Evolutionary conservation across 352 stramenopile species (phyloP), one percentile per base, ranked within the genome.

Genomic region (Pythium monospermum): DNA sequence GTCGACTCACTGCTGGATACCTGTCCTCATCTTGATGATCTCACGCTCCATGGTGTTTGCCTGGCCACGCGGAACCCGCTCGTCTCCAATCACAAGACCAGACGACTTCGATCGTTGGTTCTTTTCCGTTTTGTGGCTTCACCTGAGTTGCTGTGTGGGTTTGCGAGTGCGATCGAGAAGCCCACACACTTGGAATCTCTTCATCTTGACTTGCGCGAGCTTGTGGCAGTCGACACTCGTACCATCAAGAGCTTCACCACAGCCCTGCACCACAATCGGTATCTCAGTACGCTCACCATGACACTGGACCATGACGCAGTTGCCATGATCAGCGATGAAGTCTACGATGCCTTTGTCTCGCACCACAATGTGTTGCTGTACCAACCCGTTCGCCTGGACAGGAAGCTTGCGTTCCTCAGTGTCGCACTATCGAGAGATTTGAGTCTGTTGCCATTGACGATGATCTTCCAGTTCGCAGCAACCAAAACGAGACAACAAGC

Each of bases 221-320:
- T 59, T 4, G 8, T 21, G 23, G 18, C 39, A n/a, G 35, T 59
- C 1, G 27, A 28, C 13, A 43, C 46, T 16, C 33, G 48, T 3
- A 30, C 40, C 26, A 31, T 59, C 33, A 19, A 27, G 10, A 43
- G 30, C 15, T 38, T 52, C 4, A 47, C 21, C 16, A 25, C 41
- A 2, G 51, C 51, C 4, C 5, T 59, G 12, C 32, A 21, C 16
- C 21, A 23, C 19, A 59, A 59, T 11, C 5, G 18, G 18, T 47
- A 44, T 27, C 1, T 59, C 11, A 26, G 15, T 7, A 33, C 26
- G 6, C 7, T 59, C 18, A 59, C 18, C 0, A 26, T 59, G 15
- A 49, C 41, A 7, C 51, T 59, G n/a, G 51, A 59, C n/a, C 18
- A n/a, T 10, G 51, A 59, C 3, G 51, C 51, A 1, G 51, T 43